Conservation (phyloP, 2,329 filamentous ascomycete species). For the Colletotrichum siamense region DNA sequence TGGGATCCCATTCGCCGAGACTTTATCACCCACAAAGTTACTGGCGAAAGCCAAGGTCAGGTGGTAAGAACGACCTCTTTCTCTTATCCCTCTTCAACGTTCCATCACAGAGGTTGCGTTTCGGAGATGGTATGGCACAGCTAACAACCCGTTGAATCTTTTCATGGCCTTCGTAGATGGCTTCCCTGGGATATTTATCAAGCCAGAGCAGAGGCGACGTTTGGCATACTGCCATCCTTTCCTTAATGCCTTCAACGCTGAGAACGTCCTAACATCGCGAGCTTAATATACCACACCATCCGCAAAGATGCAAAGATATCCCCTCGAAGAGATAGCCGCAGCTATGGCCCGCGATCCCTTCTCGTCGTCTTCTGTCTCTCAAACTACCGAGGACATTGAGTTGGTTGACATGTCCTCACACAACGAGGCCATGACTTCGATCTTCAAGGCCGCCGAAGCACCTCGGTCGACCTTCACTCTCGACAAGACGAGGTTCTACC, state of each 20-base stretch:
- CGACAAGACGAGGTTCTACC: background rate
- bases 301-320: background rate
- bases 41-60: background rate
- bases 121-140: background rate
- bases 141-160: background rate
- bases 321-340: background rate
- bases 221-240: background rate
- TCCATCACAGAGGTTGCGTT: background rate
- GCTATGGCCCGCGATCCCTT: background rate
- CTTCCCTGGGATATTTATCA: background rate
- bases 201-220: background rate
- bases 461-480: background rate
- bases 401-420: background rate
- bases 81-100: background rate
- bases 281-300: background rate
- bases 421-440: background rate
- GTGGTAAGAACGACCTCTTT: background rate
- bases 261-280: background rate
- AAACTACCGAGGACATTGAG: background rate
- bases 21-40: background rate
- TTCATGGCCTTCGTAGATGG: background rate
- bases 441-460: background rate
- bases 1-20: background rate
- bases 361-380: background rate
- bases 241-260: background rate